Evolutionary conservation across 768 basidiomycete species (phyloP).

Genomic region (Pleurotus eryngii): DNA sequence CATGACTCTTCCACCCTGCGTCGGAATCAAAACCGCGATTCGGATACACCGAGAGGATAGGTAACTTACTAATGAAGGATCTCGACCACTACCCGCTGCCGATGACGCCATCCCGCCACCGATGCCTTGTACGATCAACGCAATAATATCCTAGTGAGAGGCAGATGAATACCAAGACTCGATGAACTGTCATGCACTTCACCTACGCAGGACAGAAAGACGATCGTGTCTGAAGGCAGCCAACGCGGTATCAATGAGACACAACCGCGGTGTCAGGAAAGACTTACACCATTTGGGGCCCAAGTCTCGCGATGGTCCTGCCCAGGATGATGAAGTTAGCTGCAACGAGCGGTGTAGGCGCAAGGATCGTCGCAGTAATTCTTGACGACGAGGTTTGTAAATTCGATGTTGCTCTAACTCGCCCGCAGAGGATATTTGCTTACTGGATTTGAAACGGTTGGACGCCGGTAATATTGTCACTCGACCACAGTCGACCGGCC

Average conservation of each 20-base stretch:
- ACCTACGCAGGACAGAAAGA: slow-evolving; percentile 37
- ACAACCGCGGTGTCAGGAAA: background rate
- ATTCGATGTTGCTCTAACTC: background rate
- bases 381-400: slow-evolving; percentile 17
- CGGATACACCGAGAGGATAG: background rate
- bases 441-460: slow-evolving; percentile 40
- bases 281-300: slow-evolving; percentile 39
- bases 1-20: slow-evolving; percentile 44
- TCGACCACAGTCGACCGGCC: slow-evolving; percentile 53
- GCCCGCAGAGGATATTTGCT: slow-evolving; percentile 15
- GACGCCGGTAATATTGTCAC: slow-evolving; percentile 17
- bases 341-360: slow-evolving; percentile 55
- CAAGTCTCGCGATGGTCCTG: slow-evolving; percentile 39
- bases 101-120: slow-evolving; percentile 56
- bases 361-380: slow-evolving; percentile 43
- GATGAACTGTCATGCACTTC: background rate
- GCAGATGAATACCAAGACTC: background rate
- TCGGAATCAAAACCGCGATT: background rate
- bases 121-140: slow-evolving; percentile 60
- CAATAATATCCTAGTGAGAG: slow-evolving; percentile 44
- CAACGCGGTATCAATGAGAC: background rate
- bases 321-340: slow-evolving; percentile 56
- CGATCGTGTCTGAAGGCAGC: slow-evolving; percentile 29
- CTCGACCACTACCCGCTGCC: slow-evolving; percentile 8
- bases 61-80: slow-evolving; percentile 10